Evolutionary conservation across 805 yeast genomes (phyloP), one percentile per base, ranked within the genome.

Genomic region (Teunomyces gatunensis): DNA sequence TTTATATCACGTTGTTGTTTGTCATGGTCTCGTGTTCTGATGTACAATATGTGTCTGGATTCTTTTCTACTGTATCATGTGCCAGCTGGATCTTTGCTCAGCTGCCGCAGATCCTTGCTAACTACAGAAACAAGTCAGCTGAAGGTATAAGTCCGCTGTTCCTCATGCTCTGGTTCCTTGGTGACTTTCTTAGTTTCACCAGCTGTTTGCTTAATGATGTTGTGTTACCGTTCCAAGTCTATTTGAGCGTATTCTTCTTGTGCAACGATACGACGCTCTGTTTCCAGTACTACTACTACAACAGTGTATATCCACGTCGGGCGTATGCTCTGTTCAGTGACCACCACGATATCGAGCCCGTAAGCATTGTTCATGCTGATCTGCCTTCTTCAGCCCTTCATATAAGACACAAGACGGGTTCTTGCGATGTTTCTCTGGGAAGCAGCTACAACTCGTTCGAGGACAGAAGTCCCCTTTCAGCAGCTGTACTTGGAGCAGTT

Each of bases 51-150:
- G 21, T 55, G 3, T 55, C 64, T 7, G 42, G 48, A 6, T 18
- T 54, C 35, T 58, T 60, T 45, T 51, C 59, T 47, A 48, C 58
- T 5, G 29, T 56, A 5, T 81, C 86, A 3, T 65, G 81, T 33
- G 63, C 67, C 5, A 74, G 83, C 49, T 85, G 92, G 91, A 68
- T 84, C 30, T 81, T 84, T 61, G 91, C 91, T 2, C 91, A 85
- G 61, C 58, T 82, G 13, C 91, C 91, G 1, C 92, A 85, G 58
- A 83, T 85, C 10, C 64, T 75, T 48, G 71, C 77, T 55, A 85
- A 85, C 59, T 82, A 81, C 60, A 63, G 67, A 11, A 71, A 71
- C 55, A 77, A 81, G 51, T 78, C 87, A 1, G 87, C 87, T 4
- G 87, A 80, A 15, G 91, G 91, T 2, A 71, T 85, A 18, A 81